phyloP scores from a whole-genome alignment of 371 early-diverging fungal species.

The Coemansia sp. region DNA sequence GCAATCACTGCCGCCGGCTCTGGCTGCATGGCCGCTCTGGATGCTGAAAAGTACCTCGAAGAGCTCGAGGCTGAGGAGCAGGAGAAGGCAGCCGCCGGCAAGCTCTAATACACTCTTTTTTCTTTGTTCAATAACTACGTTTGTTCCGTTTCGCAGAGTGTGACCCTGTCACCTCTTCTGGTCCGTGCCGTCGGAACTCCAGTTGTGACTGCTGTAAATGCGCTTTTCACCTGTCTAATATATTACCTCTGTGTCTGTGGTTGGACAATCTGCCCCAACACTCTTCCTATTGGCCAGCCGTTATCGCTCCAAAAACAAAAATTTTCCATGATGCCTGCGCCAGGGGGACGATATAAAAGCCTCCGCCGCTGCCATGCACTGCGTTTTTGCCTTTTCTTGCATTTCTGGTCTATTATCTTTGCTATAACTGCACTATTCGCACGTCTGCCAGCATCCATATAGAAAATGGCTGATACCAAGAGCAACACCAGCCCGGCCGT shows the following conservation, averaged over 20 bases:
- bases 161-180: background rate
- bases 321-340: background rate
- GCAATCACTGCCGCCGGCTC: slow-evolving; percentile 71
- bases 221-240: background rate
- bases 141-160: background rate
- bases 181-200: background rate
- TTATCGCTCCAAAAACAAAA: slow-evolving; percentile 9
- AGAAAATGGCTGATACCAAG: no score
- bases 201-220: background rate
- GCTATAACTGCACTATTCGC: no score
- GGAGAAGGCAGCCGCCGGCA: slow-evolving; percentile 29
- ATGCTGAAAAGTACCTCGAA: slow-evolving; percentile 76
- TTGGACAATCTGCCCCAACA: background rate
- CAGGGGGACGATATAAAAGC: background rate
- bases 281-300: background rate
- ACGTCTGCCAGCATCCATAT: slow-evolving; percentile 3
- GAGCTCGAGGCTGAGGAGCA: slow-evolving; percentile 52
- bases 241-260: background rate
- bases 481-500: slow-evolving; percentile 7
- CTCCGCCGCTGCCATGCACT: background rate
- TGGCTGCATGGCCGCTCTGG: slow-evolving; percentile 96
- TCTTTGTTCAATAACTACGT: background rate
- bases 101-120: slow-evolving; percentile 13
- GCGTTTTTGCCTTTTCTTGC: background rate
- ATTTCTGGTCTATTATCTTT: no score